These are phyloP conservation scores for Peronosclerospora sorghi DNA, from an alignment of 352 stramenopile genomes.

Conservation along the genomic window DNA sequence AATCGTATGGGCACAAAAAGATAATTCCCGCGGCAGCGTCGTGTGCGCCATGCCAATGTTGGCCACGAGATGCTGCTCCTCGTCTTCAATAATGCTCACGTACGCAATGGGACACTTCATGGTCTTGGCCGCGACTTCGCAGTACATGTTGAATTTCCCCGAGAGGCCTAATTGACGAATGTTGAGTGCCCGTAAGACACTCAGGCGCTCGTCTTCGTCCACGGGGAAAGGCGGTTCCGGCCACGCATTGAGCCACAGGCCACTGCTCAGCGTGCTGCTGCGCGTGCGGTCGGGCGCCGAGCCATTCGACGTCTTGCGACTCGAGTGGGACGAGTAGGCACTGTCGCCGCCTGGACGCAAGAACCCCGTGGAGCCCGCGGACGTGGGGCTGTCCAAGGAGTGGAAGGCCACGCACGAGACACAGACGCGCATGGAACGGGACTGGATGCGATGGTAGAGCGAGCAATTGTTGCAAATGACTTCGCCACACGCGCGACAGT, in stretches of 20 bases:
- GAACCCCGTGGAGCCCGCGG: conserved; percentile 35
- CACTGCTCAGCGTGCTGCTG: conserved; percentile 47
- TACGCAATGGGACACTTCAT: conserved; percentile 84
- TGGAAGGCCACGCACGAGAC: conserved; percentile 78
- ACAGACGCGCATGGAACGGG: conserved; percentile 76
- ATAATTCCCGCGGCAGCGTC: conserved; percentile 66
- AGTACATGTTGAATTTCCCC: conserved; percentile 84
- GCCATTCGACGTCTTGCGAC: conserved; percentile 56
- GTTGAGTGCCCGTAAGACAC: conserved; percentile 65
- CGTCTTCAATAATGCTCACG: conserved; percentile 78
- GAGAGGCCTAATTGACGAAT: conserved; percentile 59
- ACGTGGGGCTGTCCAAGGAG: conserved; percentile 65
- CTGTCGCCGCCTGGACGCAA: conserved; percentile 21
- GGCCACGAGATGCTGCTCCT: conserved; percentile 72
- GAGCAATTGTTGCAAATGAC: conserved; percentile 82
- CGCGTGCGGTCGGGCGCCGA: conserved; percentile 22
- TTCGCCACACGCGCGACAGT: conserved; percentile 75
- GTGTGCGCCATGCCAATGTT: conserved; percentile 81
- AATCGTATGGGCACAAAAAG: conserved; percentile 82
- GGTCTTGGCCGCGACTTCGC: conserved; percentile 75
- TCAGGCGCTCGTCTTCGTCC: conserved; percentile 68
- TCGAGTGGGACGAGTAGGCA: conserved; percentile 21
- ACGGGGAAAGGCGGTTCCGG: conserved; percentile 69
- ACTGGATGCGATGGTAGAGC: conserved; percentile 75
- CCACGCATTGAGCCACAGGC: conserved; percentile 73